phyloP scores from a whole-genome alignment of 768 basidiomycete species.

The Jaapia argillacea region DNA sequence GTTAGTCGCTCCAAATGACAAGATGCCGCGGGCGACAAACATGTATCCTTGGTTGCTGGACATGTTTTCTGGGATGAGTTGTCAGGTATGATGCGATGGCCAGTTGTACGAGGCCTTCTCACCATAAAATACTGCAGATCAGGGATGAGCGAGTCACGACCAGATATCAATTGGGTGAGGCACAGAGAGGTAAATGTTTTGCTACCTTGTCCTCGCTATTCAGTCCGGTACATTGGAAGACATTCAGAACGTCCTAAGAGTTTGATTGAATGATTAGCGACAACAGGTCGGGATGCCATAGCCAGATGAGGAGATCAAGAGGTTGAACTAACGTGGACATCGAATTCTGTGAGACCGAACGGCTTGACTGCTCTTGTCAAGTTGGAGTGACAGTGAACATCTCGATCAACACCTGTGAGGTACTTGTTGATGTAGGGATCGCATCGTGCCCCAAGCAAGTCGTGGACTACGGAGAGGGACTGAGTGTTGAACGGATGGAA shows the following conservation, averaged over 20 bases:
- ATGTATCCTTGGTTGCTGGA: constrained; percentile 13
- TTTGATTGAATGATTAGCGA: no score
- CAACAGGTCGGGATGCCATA: no score
- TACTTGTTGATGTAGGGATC: constrained; percentile 16
- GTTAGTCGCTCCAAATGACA: no score
- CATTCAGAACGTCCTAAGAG: constrained; percentile 10
- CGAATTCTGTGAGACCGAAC: constrained; percentile 13
- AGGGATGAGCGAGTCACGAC: background rate
- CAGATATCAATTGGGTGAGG: background rate
- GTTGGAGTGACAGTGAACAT: constrained; percentile 16
- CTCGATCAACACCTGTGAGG: constrained; percentile 9
- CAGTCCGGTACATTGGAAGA: constrained; percentile 15
- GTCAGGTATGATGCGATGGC: background rate
- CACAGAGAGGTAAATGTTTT: background rate
- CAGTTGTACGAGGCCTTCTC: background rate
- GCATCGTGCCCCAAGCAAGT: constrained; percentile 16
- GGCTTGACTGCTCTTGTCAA: constrained; percentile 13
- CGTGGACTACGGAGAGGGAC: constrained; percentile 11
- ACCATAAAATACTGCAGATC: background rate
- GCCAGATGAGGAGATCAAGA: background rate
- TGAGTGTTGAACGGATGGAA: no score
- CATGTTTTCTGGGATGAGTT: constrained; percentile 10
- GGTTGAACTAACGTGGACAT: constrained; percentile 9
- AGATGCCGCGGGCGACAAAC: constrained; percentile 4
- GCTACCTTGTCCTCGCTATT: constrained; percentile 11